phyloP scores from a whole-genome alignment of 2,329 filamentous ascomycete species.

The Amylocarpus encephaloides region DNA sequence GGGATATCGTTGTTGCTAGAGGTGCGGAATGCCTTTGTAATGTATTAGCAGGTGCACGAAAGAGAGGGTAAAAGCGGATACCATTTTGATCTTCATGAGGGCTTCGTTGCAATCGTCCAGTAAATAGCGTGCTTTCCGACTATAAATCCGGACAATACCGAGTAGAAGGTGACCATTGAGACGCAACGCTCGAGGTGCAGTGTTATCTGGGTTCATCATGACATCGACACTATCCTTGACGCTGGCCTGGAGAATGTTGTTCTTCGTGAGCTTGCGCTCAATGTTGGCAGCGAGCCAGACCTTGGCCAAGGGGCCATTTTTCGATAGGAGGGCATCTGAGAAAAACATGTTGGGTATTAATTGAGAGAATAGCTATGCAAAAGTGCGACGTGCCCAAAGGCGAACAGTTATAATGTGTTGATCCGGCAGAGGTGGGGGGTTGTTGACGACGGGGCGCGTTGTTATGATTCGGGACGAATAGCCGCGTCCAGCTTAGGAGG shows the following conservation, averaged over 20 bases:
- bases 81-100: conserved; percentile 97
- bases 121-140: conserved; percentile 91
- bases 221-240: conserved; percentile 91
- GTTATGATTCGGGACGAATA: conserved; percentile 17
- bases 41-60: conserved; percentile 32
- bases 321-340: conserved; percentile 89
- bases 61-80: conserved; percentile 39
- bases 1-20: conserved; percentile 93
- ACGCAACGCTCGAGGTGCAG: conserved; percentile 84
- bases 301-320: conserved; percentile 92
- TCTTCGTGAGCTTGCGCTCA: conserved; percentile 97
- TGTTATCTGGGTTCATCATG: conserved; percentile 83
- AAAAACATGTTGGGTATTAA: conserved; percentile 73
- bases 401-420: conserved; percentile 12
- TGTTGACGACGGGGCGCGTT: conserved; percentile 17
- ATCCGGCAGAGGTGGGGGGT: conserved; percentile 6
- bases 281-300: conserved; percentile 98
- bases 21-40: conserved; percentile 76
- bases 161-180: conserved; percentile 90
- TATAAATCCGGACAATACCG: conserved; percentile 96
- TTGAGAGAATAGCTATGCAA: conserved; percentile 17
- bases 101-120: conserved; percentile 97
- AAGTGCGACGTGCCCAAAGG: conserved; percentile 18
- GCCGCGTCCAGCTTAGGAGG: conserved; percentile 18
- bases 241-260: conserved; percentile 89